phyloP scores from a whole-genome alignment of 2,329 filamentous ascomycete genomes.

The Diatrype stigma region DNA sequence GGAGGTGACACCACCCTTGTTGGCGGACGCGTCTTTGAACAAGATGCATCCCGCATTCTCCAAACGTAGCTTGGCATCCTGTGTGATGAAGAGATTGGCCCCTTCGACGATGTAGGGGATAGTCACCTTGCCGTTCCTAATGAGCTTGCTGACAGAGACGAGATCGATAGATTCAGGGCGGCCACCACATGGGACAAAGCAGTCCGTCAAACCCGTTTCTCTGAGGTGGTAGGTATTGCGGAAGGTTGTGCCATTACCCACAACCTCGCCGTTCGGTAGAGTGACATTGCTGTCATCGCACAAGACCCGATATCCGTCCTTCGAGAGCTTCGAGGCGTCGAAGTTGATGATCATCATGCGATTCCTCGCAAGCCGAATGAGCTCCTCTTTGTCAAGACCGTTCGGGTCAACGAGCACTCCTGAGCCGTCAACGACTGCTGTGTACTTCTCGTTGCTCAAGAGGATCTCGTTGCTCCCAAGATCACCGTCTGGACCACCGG shows the following conservation, averaged over 20 bases:
- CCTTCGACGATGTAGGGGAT: constrained; percentile 97
- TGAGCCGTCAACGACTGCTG: constrained; percentile 89
- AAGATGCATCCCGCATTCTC: constrained; percentile 93
- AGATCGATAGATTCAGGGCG: constrained; percentile 96
- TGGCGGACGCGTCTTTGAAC: constrained; percentile 96
- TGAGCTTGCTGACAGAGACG: constrained; percentile 75
- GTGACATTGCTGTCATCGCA: constrained; percentile 86
- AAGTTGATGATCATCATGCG: constrained; percentile 89
- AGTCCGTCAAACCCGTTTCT: constrained; percentile 70
- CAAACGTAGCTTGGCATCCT: constrained; percentile 92
- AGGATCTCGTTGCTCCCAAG: constrained; percentile 97
- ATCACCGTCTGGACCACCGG: constrained; percentile 93
- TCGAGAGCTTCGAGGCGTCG: constrained; percentile 78
- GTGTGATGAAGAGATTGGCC: constrained; percentile 97
- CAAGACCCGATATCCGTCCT: constrained; percentile 84
- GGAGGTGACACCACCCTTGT: constrained; percentile 97
- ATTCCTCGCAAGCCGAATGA: constrained; percentile 77
- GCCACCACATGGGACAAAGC: constrained; percentile 93
- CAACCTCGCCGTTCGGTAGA: constrained; percentile 80
- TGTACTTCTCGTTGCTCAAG: constrained; percentile 93
- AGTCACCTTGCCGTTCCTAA: constrained; percentile 79
- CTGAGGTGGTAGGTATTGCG: constrained; percentile 96
- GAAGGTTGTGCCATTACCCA: constrained; percentile 91
- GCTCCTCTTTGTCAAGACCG: constrained; percentile 79
- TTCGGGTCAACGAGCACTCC: constrained; percentile 93